A percentile compares a stretch with the other conserved stretches of the same genome.
phyloP scores from a whole-genome alignment of 129 eudicot species.

The Lactuca saligna region DNA sequence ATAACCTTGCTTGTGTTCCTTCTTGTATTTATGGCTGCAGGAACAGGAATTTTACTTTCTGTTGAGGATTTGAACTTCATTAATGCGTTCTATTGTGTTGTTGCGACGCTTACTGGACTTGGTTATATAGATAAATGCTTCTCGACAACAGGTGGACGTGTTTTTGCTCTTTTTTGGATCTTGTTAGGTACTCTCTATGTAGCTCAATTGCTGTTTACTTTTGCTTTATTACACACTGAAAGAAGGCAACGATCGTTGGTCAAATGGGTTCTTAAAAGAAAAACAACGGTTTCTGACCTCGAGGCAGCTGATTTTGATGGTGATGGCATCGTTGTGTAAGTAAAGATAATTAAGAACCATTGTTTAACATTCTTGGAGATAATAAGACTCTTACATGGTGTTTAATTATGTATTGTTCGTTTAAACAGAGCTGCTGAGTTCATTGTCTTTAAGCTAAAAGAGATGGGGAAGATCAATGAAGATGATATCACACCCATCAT shows the following conservation, averaged over 20 bases:
- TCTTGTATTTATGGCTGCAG: constrained; percentile 50
- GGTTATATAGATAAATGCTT: constrained; percentile 87
- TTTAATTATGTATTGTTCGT: constrained; percentile 5
- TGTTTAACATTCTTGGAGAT: neutral
- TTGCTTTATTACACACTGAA: constrained; percentile 72
- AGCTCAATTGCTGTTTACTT: constrained; percentile 74
- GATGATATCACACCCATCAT: constrained; percentile 63
- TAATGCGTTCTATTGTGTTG: constrained; percentile 82
- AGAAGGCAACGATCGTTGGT: constrained; percentile 55
- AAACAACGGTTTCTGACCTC: constrained; percentile 57
- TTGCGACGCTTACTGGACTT: constrained; percentile 73
- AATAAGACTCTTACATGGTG: constrained; percentile 15
- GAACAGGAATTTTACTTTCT: constrained; percentile 50
- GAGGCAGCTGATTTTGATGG: constrained; percentile 87
- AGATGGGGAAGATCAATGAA: constrained; percentile 83
- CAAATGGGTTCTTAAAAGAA: constrained; percentile 58
- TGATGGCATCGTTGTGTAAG: constrained; percentile 75
- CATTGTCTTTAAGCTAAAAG: constrained; percentile 61
- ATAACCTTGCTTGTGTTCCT: constrained; percentile 36
- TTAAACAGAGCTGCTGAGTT: constrained; percentile 79
- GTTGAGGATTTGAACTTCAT: constrained; percentile 66
- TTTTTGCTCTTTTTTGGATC: constrained; percentile 83
- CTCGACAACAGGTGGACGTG: constrained; percentile 81
- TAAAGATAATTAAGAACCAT: constrained; percentile 1
- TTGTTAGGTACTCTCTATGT: constrained; percentile 68